These are phyloP conservation scores for Diaporthe citrichinensis DNA, from an alignment of 2,329 filamentous ascomycete genomes.

Conservation along the genomic window DNA sequence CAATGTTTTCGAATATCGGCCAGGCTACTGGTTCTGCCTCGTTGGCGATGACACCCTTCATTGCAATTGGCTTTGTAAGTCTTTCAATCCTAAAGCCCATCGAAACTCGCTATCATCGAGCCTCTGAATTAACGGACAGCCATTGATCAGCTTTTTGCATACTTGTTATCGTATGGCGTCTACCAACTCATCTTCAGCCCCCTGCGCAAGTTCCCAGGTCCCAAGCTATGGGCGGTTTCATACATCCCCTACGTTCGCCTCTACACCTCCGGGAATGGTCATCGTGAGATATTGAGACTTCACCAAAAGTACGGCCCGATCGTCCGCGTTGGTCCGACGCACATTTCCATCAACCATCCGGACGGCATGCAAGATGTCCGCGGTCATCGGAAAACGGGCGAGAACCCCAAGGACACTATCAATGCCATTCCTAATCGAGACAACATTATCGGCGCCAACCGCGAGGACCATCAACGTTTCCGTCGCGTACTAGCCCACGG, in stretches of 20 bases:
- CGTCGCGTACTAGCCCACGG: conserved; percentile 28
- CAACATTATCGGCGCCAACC: conserved; percentile 1
- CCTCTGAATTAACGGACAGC: background rate
- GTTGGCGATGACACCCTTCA: background rate
- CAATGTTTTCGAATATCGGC: background rate
- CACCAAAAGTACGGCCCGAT: conserved; percentile 34
- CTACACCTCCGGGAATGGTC: conserved; percentile 24
- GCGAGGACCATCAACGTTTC: conserved; percentile 26
- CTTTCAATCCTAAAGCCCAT: background rate
- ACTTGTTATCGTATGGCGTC: conserved; percentile 11
- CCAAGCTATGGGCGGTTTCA: conserved; percentile 35
- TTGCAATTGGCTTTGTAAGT: conserved; percentile 5
- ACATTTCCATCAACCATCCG: conserved; percentile 19
- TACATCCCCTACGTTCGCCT: conserved; percentile 24
- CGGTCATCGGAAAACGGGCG: conserved; percentile 13
- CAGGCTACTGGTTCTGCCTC: background rate
- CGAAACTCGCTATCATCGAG: background rate
- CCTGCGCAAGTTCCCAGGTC: conserved; percentile 33
- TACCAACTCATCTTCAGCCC: conserved; percentile 38
- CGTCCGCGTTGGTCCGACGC: conserved; percentile 26
- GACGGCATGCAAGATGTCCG: conserved; percentile 24
- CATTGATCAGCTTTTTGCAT: background rate
- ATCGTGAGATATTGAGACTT: conserved; percentile 16
- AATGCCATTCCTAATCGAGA: background rate
- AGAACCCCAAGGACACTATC: conserved; percentile 27